Base-by-base conservation (phyloP, 176 grass and related monocot genomes). In the Metroxylon sagu region DNA sequence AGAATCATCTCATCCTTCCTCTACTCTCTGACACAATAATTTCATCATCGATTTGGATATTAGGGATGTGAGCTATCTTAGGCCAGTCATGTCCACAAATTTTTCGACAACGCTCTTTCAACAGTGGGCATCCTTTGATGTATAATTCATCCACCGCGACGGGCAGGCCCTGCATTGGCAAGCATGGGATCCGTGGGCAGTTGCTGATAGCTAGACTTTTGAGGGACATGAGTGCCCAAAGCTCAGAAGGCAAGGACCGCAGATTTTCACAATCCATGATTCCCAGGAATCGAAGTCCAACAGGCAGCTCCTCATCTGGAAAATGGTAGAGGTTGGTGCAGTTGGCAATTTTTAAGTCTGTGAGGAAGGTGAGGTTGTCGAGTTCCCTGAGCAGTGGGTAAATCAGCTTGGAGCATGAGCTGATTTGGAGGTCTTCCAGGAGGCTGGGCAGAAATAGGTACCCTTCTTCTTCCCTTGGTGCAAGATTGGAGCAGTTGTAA, bases 361-460 rank as follows among this genome's bases (percentile, higher is more conserved):
- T 55, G 29, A 95, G 70, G 21, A 57, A 71, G 54, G 64, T 49
- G 4, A 82, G 52, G 25, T 67, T 54, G 27, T 71, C 58, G n/a
- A 81, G 19, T 39, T 88, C 74, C 69, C 4, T 18, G 69, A 94
- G 72, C 67, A 94, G 74, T 35, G 53, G 55, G 26, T 84, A 68
- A 26, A 94, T 71, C 31, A 94, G 67, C 60, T 82, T 66, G 31
- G 76, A 49, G 75, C 77, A 85, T 49, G 77, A 69, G 2, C 48
- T 82, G 74, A 88, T 82, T 48, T 52, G 68, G 5, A 95, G 61
- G 53, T 95, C 84, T 75, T 82, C 80, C 61, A 93, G 76, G 58
- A 93, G 76, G 16, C 50, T 54, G 18, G 51, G 65, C 26, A 70
- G 69, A 17, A 78, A 66, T 57, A 78, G 64, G 18, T n/a, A 56